Evolutionary conservation across 495 filamentous ascomycete species (phyloP), one percentile per base, ranked within the genome.

Genomic region (Penicilliopsis zonata): DNA sequence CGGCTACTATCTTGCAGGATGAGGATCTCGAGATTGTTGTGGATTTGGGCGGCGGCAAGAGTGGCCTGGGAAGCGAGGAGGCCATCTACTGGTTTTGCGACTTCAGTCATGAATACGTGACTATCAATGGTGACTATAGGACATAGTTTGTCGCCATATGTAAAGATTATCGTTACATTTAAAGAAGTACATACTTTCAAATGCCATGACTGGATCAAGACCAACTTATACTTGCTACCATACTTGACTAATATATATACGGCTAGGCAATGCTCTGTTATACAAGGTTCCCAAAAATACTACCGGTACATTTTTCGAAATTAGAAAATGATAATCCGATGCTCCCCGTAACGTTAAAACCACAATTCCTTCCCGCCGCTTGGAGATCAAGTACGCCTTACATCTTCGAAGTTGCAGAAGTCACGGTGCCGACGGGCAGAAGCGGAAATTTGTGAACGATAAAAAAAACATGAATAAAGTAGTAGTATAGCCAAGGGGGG

Each of bases 31-130:
- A 87, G 59, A 86, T 88, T 31, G 59, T 79, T 19, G 74, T 88
- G 21, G 71, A 78, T 42, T 57, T 88, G 5, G 64, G 64, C 30
- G 61, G 61, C 43, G 63, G 65, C 30, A 55, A 56, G 40, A 48
- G 54, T 40, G 78, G 76, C 19, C 69, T 65, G 18, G 67, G 55
- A 35, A 80, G 82, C 16, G 75, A 86, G 50, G 76, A 87, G 54
- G 83, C 80, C 7, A 74, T 76, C 7, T 86, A 86, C 55, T 96
- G 85, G 80, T 94, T 88, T 41, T 96, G 90, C 55, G 90, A 96
- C 62, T 92, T 94, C 57, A 94, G 86, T 57, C 90, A 95, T 54
- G 90, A 96, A 61, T 98, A 90, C 64, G 85, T 80, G 24, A 92
- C 85, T 21, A 94, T 92, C 48, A 92, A 94, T 55, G 85, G 81